Conservation (phyloP, 139 green algal species). For the Coelastrella sp. region DNA sequence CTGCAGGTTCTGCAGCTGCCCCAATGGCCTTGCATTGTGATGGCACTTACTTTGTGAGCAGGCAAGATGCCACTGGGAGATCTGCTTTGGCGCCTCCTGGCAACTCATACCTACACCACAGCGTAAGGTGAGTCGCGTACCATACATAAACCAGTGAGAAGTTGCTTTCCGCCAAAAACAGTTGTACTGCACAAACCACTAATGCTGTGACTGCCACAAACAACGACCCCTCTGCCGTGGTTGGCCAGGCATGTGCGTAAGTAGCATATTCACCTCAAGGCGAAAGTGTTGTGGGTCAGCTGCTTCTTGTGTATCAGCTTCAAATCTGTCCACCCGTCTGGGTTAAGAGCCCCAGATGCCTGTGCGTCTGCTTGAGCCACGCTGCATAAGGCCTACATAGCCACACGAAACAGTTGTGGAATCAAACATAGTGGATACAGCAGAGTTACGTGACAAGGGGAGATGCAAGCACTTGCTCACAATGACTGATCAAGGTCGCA, state of each 20-base stretch:
- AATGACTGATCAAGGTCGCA: too few relatives aligned
- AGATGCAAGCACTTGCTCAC: too few relatives aligned
- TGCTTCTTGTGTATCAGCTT: conserved; percentile 46
- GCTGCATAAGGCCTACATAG: neutral
- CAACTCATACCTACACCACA: conserved; percentile 27
- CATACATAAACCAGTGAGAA: neutral
- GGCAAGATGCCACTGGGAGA: conserved; percentile 41
- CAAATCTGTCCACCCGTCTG: conserved; percentile 14
- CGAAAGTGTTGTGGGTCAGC: conserved; percentile 28
- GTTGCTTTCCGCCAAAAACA: too few relatives aligned
- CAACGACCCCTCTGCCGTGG: neutral
- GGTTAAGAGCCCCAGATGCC: neutral
- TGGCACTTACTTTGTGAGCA: conserved; percentile 37
- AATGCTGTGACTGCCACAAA: neutral
- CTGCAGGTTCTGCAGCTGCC: neutral
- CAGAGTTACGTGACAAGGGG: too few relatives aligned
- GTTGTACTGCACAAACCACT: neutral
- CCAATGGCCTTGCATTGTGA: neutral
- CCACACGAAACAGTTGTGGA: too few relatives aligned
- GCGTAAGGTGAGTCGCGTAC: neutral
- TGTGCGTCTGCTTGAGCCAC: neutral
- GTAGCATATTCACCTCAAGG: conserved; percentile 10
- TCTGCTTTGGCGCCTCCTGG: neutral
- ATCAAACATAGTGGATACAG: too few relatives aligned
- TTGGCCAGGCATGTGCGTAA: neutral